phyloP scores from a whole-genome alignment of 805 yeast species.

The Wickerhamiella dianesei region DNA sequence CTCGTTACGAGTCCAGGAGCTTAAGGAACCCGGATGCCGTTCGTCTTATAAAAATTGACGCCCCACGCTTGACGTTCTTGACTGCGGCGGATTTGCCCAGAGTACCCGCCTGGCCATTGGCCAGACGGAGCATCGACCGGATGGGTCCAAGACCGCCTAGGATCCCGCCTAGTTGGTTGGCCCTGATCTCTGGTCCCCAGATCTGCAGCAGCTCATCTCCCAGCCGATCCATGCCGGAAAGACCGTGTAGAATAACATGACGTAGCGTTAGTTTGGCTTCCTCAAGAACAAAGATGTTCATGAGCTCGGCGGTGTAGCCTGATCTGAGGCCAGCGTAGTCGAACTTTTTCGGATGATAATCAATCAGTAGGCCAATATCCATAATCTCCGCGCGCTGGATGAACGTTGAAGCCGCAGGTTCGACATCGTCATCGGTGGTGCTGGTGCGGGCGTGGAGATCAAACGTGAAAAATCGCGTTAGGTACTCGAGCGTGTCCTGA shows the following conservation, averaged over 20 bases:
- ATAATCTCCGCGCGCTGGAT: constrained; percentile 46
- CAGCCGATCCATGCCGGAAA: constrained; percentile 57
- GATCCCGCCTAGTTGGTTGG: constrained; percentile 69
- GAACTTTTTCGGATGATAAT: constrained; percentile 82
- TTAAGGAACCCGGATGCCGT: background rate
- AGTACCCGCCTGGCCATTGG: constrained; percentile 19
- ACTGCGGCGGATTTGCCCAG: background rate
- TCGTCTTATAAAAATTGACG: background rate
- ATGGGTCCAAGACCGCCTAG: constrained; percentile 77
- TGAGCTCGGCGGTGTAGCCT: constrained; percentile 74
- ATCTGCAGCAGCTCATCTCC: constrained; percentile 42
- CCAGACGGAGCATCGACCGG: constrained; percentile 58
- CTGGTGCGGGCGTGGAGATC: constrained; percentile 27
- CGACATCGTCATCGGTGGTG: background rate
- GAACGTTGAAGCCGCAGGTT: constrained; percentile 24
- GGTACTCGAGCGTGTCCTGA: constrained; percentile 82
- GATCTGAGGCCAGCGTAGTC: constrained; percentile 76
- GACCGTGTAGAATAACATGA: constrained; percentile 54
- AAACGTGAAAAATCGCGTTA: constrained; percentile 69
- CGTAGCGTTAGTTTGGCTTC: constrained; percentile 63
- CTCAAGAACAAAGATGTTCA: constrained; percentile 79
- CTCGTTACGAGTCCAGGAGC: background rate
- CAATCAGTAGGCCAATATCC: constrained; percentile 50
- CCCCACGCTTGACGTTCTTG: background rate
- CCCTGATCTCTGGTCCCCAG: constrained; percentile 81